phyloP scores from a whole-genome alignment of 2,329 filamentous ascomycete genomes.

The Pseudopithomyces maydicus region DNA sequence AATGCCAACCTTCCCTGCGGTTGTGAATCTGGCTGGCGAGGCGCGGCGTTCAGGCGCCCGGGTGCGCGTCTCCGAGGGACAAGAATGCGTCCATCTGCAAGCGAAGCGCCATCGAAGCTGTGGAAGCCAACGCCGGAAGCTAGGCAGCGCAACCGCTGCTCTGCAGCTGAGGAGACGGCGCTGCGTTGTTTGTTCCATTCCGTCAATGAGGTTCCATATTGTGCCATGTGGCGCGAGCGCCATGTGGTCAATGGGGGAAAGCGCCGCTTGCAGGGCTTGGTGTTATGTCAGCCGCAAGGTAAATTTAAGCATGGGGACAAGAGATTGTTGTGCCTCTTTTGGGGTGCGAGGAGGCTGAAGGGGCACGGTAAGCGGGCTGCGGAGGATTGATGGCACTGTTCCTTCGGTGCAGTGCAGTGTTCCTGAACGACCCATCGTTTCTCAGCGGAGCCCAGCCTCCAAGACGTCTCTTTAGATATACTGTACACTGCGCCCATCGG shows the following conservation, averaged over 20 bases:
- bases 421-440: background rate
- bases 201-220: slow-evolving; percentile 5
- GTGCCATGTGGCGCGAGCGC: background rate
- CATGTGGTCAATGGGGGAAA: background rate
- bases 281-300: slow-evolving; percentile 1
- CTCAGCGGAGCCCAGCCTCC: slow-evolving; percentile 2
- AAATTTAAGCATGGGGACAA: background rate
- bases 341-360: background rate
- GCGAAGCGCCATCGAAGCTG: slow-evolving; percentile 3
- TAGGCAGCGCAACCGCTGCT: slow-evolving; percentile 5
- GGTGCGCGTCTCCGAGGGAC: background rate
- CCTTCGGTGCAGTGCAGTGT: background rate
- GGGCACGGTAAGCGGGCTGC: background rate
- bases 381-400: background rate
- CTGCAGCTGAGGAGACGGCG: background rate
- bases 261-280: slow-evolving; percentile 3
- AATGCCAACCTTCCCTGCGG: background rate
- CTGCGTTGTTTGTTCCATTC: slow-evolving; percentile 1
- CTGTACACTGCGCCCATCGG: slow-evolving; percentile 4
- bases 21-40: background rate
- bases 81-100: background rate
- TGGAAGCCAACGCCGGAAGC: slow-evolving; percentile 1
- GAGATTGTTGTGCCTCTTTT: background rate
- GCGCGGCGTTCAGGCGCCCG: slow-evolving; percentile 2
- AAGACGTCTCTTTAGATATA: slow-evolving; percentile 1